Conservation (phyloP, 192 early-diverging fungal species). For the Haplosporangium gracile region DNA sequence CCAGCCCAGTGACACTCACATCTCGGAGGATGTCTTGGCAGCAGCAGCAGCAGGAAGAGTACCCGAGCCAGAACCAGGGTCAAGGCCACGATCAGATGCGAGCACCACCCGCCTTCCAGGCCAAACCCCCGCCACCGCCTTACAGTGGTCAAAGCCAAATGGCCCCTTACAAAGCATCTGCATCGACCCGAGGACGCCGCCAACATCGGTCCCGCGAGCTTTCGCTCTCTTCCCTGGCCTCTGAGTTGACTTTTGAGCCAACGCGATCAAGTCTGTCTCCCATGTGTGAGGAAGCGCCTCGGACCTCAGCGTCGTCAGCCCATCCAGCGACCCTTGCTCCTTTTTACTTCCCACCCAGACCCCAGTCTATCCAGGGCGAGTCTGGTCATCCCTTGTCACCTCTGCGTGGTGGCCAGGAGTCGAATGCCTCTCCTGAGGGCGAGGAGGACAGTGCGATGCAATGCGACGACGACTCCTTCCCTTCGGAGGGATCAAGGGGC, state of each 20-base stretch:
- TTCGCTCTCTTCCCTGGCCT: conserved; percentile 41
- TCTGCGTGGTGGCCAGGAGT: neutral
- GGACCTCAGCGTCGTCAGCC: neutral
- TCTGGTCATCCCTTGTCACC: neutral
- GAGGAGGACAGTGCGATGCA: conserved; percentile 32
- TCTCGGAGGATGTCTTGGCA: conserved; percentile 27
- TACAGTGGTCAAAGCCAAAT: conserved; percentile 34
- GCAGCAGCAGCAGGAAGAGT: conserved; percentile 1
- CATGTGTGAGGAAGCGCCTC: conserved; percentile 23
- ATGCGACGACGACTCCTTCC: conserved; percentile 20
- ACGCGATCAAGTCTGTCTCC: conserved; percentile 39
- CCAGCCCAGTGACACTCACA: conserved; percentile 30
- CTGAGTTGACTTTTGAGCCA: conserved; percentile 50
- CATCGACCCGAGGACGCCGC: conserved; percentile 9
- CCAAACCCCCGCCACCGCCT: conserved; percentile 38
- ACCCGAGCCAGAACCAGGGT: neutral
- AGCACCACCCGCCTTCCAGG: conserved; percentile 24
- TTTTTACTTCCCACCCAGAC: conserved; percentile 39
- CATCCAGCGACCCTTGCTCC: conserved; percentile 37
- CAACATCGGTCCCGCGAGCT: conserved; percentile 47
- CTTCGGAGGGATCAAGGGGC: neutral
- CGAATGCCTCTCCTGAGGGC: neutral
- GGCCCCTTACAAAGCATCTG: conserved; percentile 3
- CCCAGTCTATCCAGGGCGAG: conserved; percentile 18
- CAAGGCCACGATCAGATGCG: neutral